Evolutionary conservation across 108 stramenopile species (phyloP).

Genomic region (Chaetoceros tenuissimus): DNA sequence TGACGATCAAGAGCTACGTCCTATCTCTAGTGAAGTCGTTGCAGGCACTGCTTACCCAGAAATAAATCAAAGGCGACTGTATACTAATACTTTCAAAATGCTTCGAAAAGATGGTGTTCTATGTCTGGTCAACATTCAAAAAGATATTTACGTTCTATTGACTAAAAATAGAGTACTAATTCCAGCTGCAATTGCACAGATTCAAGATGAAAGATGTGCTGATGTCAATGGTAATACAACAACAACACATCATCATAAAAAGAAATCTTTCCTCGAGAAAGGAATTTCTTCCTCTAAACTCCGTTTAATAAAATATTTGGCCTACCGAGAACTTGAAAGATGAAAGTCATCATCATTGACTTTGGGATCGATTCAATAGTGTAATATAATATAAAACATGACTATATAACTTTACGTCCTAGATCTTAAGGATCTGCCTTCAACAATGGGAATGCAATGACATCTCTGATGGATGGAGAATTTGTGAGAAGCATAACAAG

Average conservation of each 20-base stretch:
- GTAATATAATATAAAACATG: too few species aligned
- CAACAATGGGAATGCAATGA: conserved; percentile 96
- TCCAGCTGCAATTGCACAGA: too few species aligned
- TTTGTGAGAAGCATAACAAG: conserved; percentile 96
- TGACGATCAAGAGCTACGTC: conserved; percentile 20
- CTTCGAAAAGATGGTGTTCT: conserved; percentile 59
- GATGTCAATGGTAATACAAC: too few species aligned
- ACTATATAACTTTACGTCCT: too few species aligned
- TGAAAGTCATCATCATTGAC: too few species aligned
- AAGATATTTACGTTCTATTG: conserved; percentile 52
- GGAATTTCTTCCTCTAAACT: too few species aligned
- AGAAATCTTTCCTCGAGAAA: too few species aligned
- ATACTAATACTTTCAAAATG: conserved; percentile 40
- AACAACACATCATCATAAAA: too few species aligned
- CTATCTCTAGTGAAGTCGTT: conserved; percentile 16
- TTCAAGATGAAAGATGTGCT: too few species aligned
- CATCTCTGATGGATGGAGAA: conserved; percentile 94
- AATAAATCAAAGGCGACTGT: conserved; percentile 18
- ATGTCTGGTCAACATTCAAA: conserved; percentile 30
- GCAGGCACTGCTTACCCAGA: conserved; percentile 15
- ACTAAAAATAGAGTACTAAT: conserved; percentile 40
- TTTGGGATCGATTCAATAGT: too few species aligned
- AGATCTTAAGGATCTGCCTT: conserved; percentile 42
- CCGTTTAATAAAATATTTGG: too few species aligned
- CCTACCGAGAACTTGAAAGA: too few species aligned